Percentiles rank a stretch among this genome's conserved stretches.
phyloP scores from a whole-genome alignment of 352 stramenopile species.

The Phytopythium mirpurense region DNA sequence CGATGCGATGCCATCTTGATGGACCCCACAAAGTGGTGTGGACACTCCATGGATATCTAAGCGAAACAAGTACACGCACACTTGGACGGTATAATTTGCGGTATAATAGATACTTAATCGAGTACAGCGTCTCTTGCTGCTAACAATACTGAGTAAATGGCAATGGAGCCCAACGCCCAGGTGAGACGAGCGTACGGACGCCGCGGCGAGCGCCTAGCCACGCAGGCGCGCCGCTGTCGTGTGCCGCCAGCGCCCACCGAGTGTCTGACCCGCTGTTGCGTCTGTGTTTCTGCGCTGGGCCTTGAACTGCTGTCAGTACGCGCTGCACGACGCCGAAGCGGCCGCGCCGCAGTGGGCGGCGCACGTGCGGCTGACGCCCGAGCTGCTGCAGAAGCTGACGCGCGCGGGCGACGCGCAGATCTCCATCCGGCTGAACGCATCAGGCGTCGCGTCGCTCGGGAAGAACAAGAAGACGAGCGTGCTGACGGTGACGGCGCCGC shows the following conservation, averaged over 20 bases:
- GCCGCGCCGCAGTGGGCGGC: conserved; percentile 46
- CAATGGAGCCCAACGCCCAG: not conserved
- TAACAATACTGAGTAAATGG: no score
- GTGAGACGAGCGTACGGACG: not conserved
- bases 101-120: not conserved
- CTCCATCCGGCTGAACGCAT: conserved; percentile 19
- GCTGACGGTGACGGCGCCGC: conserved; percentile 29
- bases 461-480: conserved; percentile 43
- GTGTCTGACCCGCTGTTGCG: not conserved
- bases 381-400: conserved; percentile 60
- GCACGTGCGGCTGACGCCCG: conserved; percentile 67
- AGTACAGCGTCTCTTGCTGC: no score
- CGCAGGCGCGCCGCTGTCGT: no score
- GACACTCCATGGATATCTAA: not conserved
- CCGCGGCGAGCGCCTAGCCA: not conserved
- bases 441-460: conserved; percentile 10
- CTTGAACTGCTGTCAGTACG: conserved; percentile 36
- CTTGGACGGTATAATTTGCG: no score
- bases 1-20: no score
- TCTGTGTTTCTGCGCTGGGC: not conserved
- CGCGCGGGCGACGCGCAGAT: conserved; percentile 24
- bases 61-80: not conserved
- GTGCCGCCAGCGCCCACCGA: not conserved
- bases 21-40: no score
- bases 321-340: conserved; percentile 48